Evolutionary conservation across 2,329 filamentous ascomycete genomes (phyloP).

Genomic region (Chrysoporthe puriensis): DNA sequence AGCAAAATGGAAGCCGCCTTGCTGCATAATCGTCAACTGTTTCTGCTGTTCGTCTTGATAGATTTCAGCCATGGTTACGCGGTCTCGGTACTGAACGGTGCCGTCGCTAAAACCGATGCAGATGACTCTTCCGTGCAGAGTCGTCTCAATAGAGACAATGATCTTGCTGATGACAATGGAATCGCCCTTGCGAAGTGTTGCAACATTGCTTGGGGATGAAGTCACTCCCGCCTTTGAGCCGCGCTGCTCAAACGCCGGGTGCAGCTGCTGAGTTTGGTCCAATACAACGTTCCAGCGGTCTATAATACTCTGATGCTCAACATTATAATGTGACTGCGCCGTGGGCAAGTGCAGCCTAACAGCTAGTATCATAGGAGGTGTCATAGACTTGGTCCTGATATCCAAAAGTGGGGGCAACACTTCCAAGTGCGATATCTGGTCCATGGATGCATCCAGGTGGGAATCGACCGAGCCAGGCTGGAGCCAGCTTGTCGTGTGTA

Average conservation of each 20-base stretch:
- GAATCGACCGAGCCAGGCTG: slow-evolving; percentile 50
- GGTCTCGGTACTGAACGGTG: slow-evolving; percentile 78
- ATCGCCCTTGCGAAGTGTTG: slow-evolving; percentile 64
- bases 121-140: slow-evolving; percentile 73
- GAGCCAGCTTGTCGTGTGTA: slow-evolving; percentile 62
- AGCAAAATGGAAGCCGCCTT: slow-evolving; percentile 76
- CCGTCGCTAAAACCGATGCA: slow-evolving; percentile 80
- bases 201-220: slow-evolving; percentile 47
- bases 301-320: slow-evolving; percentile 73
- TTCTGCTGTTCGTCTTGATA: slow-evolving; percentile 66
- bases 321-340: slow-evolving; percentile 59
- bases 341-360: slow-evolving; percentile 67
- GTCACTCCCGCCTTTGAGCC: slow-evolving; percentile 58
- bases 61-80: slow-evolving; percentile 71
- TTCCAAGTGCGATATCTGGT: slow-evolving; percentile 73
- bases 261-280: slow-evolving; percentile 67
- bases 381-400: slow-evolving; percentile 56
- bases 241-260: slow-evolving; percentile 78
- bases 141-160: slow-evolving; percentile 67
- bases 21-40: slow-evolving; percentile 70
- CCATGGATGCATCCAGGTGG: slow-evolving; percentile 54
- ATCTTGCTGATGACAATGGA: slow-evolving; percentile 72
- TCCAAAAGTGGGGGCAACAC: slow-evolving; percentile 71
- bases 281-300: slow-evolving; percentile 81
- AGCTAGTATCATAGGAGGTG: slow-evolving; percentile 68